These are phyloP conservation scores for Aspergillus oerlinghausenensis DNA, from an alignment of 2,329 filamentous ascomycete genomes.

Conservation along the genomic window DNA sequence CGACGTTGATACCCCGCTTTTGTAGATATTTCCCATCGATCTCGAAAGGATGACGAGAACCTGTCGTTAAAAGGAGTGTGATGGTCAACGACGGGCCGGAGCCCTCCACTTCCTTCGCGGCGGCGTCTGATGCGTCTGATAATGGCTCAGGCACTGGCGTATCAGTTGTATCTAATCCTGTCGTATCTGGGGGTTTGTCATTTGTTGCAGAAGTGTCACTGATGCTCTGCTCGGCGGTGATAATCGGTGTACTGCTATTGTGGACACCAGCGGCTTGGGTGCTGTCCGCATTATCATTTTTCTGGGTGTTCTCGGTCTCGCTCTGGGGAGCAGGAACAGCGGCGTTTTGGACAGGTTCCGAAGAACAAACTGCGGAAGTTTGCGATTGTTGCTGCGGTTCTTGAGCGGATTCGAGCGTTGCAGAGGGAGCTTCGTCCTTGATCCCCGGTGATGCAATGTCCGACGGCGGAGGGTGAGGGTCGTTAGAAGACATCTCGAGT, in stretches of 20 bases:
- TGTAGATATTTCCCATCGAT: constrained; percentile 81
- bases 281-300: constrained; percentile 4
- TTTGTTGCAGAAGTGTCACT: constrained; percentile 7
- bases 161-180: constrained; percentile 20
- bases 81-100: constrained; percentile 49
- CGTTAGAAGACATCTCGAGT: constrained; percentile 17
- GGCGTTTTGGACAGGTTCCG: constrained; percentile 9
- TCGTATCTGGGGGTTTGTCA: constrained; percentile 15
- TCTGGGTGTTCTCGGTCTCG: constrained; percentile 11
- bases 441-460: constrained; percentile 12
- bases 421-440: constrained; percentile 15
- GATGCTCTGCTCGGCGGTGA: constrained; percentile 11
- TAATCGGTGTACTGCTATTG: constrained; percentile 17
- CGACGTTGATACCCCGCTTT: constrained; percentile 73
- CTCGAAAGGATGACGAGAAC: constrained; percentile 81
- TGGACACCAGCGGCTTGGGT: constrained; percentile 17
- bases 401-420: constrained; percentile 18
- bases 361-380: constrained; percentile 7
- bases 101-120: constrained; percentile 35
- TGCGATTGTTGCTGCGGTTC: constrained; percentile 11
- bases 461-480: constrained; percentile 18
- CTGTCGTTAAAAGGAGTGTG: constrained; percentile 75
- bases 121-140: constrained; percentile 23
- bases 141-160: constrained; percentile 15
- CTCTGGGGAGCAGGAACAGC: constrained; percentile 9